Conservation (phyloP, 768 basidiomycete genomes). For the Dacryopinax primogenitus region DNA sequence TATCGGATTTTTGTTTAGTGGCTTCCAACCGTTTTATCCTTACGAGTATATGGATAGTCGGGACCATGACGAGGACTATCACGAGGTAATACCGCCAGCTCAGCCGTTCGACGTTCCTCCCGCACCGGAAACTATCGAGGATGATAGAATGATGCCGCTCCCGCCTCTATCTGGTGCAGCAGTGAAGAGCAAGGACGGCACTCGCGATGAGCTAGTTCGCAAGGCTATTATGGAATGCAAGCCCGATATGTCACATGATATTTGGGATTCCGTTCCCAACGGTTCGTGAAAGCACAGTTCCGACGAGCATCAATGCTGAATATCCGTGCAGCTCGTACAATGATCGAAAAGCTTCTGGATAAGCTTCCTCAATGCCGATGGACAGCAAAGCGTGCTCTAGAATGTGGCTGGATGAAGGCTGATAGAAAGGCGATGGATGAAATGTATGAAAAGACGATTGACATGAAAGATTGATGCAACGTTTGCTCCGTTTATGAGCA, state of each 20-base stretch:
- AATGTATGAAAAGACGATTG: background rate
- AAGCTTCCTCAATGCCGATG: background rate
- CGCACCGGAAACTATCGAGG: background rate
- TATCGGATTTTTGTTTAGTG: background rate
- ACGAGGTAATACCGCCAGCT: background rate
- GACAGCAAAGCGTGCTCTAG: conserved; percentile 2
- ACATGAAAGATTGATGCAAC: background rate
- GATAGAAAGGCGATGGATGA: conserved; percentile 1
- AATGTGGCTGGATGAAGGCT: background rate
- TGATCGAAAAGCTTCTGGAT: background rate
- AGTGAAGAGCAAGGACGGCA: background rate
- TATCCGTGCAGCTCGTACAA: background rate
- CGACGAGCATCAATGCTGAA: background rate
- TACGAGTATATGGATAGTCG: background rate
- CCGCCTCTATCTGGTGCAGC: background rate
- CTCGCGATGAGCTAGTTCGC: background rate
- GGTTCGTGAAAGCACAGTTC: background rate
- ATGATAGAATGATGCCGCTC: background rate
- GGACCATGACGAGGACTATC: background rate
- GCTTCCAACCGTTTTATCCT: background rate
- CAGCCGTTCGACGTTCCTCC: background rate
- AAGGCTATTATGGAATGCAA: background rate
- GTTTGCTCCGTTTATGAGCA: background rate
- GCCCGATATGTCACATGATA: background rate
- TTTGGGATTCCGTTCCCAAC: background rate